phyloP scores from a whole-genome alignment of 2,329 filamentous ascomycete species.

The Ophiosphaerella narmari region DNA sequence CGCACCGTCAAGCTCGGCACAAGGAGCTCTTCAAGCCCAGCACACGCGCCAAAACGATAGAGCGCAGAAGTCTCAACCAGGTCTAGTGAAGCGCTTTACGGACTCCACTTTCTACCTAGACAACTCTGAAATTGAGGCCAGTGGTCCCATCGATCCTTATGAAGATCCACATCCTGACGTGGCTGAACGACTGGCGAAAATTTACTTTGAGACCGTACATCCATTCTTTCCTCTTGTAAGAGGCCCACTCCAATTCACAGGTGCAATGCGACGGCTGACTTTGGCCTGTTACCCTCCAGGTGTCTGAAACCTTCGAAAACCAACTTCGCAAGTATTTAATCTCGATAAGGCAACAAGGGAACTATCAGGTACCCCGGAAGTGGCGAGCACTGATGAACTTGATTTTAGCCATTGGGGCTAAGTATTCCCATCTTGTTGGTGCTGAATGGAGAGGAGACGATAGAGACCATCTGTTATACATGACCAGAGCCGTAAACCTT shows the following conservation, averaged over 20 bases:
- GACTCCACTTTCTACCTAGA: slow-evolving; percentile 44
- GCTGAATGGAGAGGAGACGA: slow-evolving; percentile 34
- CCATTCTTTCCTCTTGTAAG: slow-evolving; percentile 36
- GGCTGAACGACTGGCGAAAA: slow-evolving; percentile 40
- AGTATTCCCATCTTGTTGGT: slow-evolving; percentile 41
- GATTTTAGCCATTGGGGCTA: slow-evolving; percentile 50
- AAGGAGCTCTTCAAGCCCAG: slow-evolving; percentile 17
- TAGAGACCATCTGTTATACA: slow-evolving; percentile 47
- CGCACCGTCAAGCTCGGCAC: slow-evolving; percentile 23
- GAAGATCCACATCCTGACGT: slow-evolving; percentile 37
- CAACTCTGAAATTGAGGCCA: slow-evolving; percentile 31
- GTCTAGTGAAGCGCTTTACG: slow-evolving; percentile 19
- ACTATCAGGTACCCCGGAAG: slow-evolving; percentile 16
- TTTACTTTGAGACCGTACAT: slow-evolving; percentile 45
- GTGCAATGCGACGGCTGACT: neutral
- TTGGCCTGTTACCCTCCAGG: neutral
- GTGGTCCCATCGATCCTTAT: slow-evolving; percentile 30
- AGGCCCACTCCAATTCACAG: neutral
- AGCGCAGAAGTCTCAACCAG: slow-evolving; percentile 6
- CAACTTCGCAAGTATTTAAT: slow-evolving; percentile 24
- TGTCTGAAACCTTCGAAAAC: slow-evolving; percentile 25
- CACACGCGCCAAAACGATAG: slow-evolving; percentile 19
- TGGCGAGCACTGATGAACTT: slow-evolving; percentile 49
- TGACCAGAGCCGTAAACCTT: slow-evolving; percentile 36
- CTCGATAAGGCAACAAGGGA: slow-evolving; percentile 8